These are phyloP conservation scores for Tagetes erecta DNA, from an alignment of 129 eudicot genomes.

Conservation along the genomic window DNA sequence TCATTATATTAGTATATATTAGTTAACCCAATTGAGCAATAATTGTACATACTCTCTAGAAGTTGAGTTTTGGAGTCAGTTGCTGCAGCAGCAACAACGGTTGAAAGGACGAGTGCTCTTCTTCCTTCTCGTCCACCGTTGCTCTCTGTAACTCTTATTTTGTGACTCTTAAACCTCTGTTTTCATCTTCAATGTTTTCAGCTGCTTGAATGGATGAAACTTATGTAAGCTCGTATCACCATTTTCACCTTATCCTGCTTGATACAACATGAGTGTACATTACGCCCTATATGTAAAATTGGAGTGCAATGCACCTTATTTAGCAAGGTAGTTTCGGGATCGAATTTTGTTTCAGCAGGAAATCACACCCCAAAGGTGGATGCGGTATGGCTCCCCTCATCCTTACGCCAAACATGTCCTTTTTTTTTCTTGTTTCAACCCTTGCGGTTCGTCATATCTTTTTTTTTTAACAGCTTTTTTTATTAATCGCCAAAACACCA, in stretches of 20 bases:
- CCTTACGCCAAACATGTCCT: too few species aligned
- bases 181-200: constrained; percentile 24
- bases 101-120: constrained; percentile 54
- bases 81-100: constrained; percentile 37
- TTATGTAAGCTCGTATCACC: constrained; percentile 47
- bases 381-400: too few species aligned
- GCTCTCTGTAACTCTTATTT: constrained; percentile 25
- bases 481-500: too few species aligned
- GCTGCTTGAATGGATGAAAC: constrained; percentile 50
- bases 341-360: too few species aligned
- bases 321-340: too few species aligned
- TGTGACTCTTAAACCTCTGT: constrained; percentile 28
- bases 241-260: constrained; percentile 36
- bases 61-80: constrained; percentile 66
- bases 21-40: neutral
- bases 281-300: too few species aligned
- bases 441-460: too few species aligned
- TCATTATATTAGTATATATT: neutral
- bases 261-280: too few species aligned
- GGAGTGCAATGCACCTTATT: too few species aligned
- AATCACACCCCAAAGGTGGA: too few species aligned
- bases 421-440: too few species aligned
- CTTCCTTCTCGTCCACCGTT: constrained; percentile 37
- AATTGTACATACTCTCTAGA: constrained; percentile 46
- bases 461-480: too few species aligned